Percentiles rank a stretch among this genome's conserved stretches.
These are phyloP conservation scores for Xerocomus amazonicus DNA, from an alignment of 1,284 basidiomycete genomes.

Conservation along the genomic window DNA sequence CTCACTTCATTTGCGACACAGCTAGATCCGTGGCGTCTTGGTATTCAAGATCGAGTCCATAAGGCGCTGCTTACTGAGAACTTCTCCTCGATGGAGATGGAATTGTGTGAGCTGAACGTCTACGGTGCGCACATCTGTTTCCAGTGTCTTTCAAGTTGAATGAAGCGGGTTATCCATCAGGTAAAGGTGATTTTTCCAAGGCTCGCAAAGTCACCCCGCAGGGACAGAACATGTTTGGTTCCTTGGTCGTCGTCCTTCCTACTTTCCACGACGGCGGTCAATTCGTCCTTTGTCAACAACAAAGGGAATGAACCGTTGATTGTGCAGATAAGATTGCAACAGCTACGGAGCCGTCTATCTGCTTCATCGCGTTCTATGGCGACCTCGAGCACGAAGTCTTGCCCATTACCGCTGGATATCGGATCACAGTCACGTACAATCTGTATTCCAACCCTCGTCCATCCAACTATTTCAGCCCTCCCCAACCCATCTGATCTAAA, in stretches of 20 bases:
- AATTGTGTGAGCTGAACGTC: slow-evolving; percentile 38
- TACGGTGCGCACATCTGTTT: slow-evolving; percentile 29
- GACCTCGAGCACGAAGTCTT: slow-evolving; percentile 43
- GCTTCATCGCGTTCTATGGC: slow-evolving; percentile 36
- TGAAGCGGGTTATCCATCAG: slow-evolving; percentile 1
- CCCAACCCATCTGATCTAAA: not conserved
- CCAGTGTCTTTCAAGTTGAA: slow-evolving; percentile 16
- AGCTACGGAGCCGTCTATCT: slow-evolving; percentile 11
- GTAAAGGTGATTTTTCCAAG: slow-evolving; percentile 21
- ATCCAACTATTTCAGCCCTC: slow-evolving; percentile 7
- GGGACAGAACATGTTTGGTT: slow-evolving; percentile 35
- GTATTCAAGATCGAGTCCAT: slow-evolving; percentile 14
- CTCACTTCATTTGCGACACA: slow-evolving; percentile 23
- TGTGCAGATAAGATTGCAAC: slow-evolving; percentile 2
- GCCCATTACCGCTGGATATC: slow-evolving; percentile 37
- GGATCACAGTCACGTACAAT: slow-evolving; percentile 43
- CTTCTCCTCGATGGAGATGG: slow-evolving; percentile 37
- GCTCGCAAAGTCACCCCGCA: slow-evolving; percentile 34
- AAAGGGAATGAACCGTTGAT: slow-evolving; percentile 31
- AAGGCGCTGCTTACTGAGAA: slow-evolving; percentile 32
- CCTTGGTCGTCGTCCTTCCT: slow-evolving; percentile 41
- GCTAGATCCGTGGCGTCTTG: slow-evolving; percentile 21
- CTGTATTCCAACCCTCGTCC: slow-evolving; percentile 23
- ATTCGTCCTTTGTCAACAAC: slow-evolving; percentile 31
- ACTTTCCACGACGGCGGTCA: slow-evolving; percentile 38